Base-by-base conservation (phyloP, 441 rosid species). In the Gossypium gossypioides region DNA sequence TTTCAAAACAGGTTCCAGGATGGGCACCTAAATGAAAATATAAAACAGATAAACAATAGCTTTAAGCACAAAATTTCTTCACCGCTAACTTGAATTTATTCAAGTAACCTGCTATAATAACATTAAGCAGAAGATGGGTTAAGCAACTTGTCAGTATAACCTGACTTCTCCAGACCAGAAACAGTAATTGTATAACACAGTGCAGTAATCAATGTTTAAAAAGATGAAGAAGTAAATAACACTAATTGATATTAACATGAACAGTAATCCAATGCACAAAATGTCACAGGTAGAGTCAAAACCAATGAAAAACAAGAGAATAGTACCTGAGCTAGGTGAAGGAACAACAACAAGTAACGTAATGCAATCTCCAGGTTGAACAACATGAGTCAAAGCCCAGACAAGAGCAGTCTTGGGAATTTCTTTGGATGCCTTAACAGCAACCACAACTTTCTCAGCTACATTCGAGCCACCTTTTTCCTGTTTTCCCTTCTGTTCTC, bases 311-410 rank as follows among this genome's bases (percentile, higher is more conserved):
- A 37, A 52, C 44, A 59, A 68, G 21, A 13, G 72, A 56, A 71
- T 16, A 22, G 46, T 77, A 92, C 99, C 90, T 6, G 96, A 80
- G 78, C 84, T 78, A 4, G 86, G 92, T 62, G 93, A 84, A 77
- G 98, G 91, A 50, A 92, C 90, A 71, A 96, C 96, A 69, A 93
- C 98, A 46, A 96, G 86, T 60, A 96, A 85, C 2, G 97, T 93
- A 63, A 96, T 96, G 87, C 91, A 88, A 75, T 96, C 96, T 37
- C 97, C 97, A 77, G 98, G 96, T 65, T 90, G 96, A 76, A 86
- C 98, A 75, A 96, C 96, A 83, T 96, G 99, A 78, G 97, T 96
- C 90, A 96, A 83, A 77, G 99, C 93, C 99, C 99, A 96, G 55
- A 84, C 90, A 74, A 96, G 72, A 37, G 97, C 99, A 69, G 88